Evolutionary conservation across 1,139 yeast species (phyloP), one percentile per base, ranked within the genome.

Genomic region (Spencermartinsiella ligniputridi): DNA sequence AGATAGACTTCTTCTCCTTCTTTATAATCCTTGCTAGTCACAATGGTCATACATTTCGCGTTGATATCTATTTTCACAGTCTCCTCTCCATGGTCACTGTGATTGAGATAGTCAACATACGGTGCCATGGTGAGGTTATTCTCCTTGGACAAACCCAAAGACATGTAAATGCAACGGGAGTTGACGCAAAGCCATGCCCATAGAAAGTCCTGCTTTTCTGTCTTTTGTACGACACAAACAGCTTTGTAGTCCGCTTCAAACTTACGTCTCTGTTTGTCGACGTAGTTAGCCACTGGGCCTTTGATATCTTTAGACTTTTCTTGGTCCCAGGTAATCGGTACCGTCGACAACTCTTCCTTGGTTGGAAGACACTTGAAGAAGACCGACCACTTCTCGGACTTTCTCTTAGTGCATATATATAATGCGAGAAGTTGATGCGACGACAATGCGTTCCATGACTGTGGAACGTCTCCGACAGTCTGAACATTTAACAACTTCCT

Each of bases 81-180:
- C 33, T 47, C 46, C 2, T 52, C 37, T 19, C 49, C 52, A 35
- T 78, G 79, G 1, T 70, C 70, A 9, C 79, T 69, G 63, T 92
- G 97, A 65, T 92, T 92, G 46, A 92, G 68, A 60, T 86, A 85
- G 67, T 92, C 98, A 12, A 90, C 90, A 52, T 71, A 83, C 0
- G 98, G 98, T 0, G 94, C 97, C 78, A 92, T 69, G 1, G 97
- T 87, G 64, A 89, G 82, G 58, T 87, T 84, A 54, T 84, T 89
- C 37, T 58, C 64, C 60, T 55, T 54, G 38, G 76, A 72, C 41
- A 74, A 72, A 0, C 86, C 81, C 2, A 87, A 65, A 3, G 76
- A 74, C 82, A 84, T 83, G 61, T 87, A 90, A 11, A 92, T 68
- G 60, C 97, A 90, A 66, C 98, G 82, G 1, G 97, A 84, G 61